phyloP scores from a whole-genome alignment of 208 protist species.

The Novymonas esmeraldas region DNA sequence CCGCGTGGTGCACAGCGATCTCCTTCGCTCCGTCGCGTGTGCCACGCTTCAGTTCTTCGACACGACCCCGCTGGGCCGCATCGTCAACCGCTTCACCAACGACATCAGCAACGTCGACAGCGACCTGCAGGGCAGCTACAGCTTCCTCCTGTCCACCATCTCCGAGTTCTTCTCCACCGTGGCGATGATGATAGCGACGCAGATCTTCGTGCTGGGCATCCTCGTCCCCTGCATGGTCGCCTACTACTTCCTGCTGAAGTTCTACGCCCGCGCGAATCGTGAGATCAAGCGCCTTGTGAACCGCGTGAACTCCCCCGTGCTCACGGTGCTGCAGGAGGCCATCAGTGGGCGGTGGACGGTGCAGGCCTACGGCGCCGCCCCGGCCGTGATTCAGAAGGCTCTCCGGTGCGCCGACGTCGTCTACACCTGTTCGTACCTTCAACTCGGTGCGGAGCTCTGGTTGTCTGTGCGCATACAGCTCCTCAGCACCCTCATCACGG shows the following conservation, averaged over 20 bases:
- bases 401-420: conserved; percentile 39
- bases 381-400: conserved; percentile 22
- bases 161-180: conserved; percentile 29
- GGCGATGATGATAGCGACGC: conserved; percentile 12
- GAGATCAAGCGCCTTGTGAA: conserved; percentile 87
- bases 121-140: conserved; percentile 40
- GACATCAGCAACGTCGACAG: conserved; percentile 80
- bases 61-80: conserved; percentile 46
- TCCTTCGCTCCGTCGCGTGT: conserved; percentile 46
- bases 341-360: conserved; percentile 77
- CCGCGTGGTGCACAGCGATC: conserved; percentile 40
- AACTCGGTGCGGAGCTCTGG: conserved; percentile 70
- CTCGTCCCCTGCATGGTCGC: conserved; percentile 41
- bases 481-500: conserved; percentile 46
- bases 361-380: conserved; percentile 47
- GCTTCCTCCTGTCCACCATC: conserved; percentile 25
- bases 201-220: conserved; percentile 25
- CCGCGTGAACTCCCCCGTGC: conserved; percentile 90
- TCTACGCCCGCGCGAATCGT: conserved; percentile 74
- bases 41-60: conserved; percentile 59
- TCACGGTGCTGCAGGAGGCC: conserved; percentile 86
- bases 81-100: conserved; percentile 82
- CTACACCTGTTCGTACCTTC: conserved; percentile 39
- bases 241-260: conserved; percentile 86
- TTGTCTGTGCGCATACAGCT: conserved; percentile 84